phyloP scores from a whole-genome alignment of 2,329 filamentous ascomycete genomes.

The Trichoderma sp. region DNA sequence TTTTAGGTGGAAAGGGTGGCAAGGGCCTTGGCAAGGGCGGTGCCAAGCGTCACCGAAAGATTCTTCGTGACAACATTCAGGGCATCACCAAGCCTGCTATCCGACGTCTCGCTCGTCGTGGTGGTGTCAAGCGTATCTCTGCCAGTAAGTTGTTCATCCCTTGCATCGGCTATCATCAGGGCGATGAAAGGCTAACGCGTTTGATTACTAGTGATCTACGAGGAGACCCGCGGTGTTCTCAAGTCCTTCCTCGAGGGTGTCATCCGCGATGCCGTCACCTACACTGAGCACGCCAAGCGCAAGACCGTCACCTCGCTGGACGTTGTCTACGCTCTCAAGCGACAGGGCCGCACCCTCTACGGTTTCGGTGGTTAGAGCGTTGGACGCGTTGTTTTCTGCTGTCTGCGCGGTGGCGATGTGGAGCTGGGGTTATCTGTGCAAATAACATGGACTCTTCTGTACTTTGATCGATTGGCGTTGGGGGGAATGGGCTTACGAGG shows the following conservation, averaged over 20 bases:
- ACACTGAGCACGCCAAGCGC: slow-evolving; percentile 78
- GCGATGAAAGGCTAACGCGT: slow-evolving; percentile 32
- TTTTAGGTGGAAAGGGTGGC: slow-evolving; percentile 83
- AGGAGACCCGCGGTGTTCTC: slow-evolving; percentile 73
- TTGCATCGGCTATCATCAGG: slow-evolving; percentile 63
- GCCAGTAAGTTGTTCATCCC: slow-evolving; percentile 69
- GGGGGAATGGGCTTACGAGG: slow-evolving; percentile 31
- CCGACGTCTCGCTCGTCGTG: slow-evolving; percentile 96
- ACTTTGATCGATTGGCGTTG: slow-evolving; percentile 33
- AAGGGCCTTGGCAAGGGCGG: slow-evolving; percentile 98
- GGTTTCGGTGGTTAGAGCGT: slow-evolving; percentile 77
- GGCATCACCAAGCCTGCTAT: slow-evolving; percentile 99
- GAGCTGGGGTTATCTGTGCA: slow-evolving; percentile 17
- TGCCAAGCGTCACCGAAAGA: slow-evolving; percentile 99
- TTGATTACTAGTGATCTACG: slow-evolving; percentile 62
- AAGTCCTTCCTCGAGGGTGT: slow-evolving; percentile 77
- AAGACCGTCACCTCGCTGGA: slow-evolving; percentile 73
- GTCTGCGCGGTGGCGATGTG: slow-evolving; percentile 21
- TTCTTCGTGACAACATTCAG: slow-evolving; percentile 99
- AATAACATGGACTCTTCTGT: slow-evolving; percentile 19
- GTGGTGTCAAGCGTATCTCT: slow-evolving; percentile 99
- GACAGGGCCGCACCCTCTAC: slow-evolving; percentile 75
- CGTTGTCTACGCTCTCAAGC: slow-evolving; percentile 66
- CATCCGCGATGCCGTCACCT: slow-evolving; percentile 74
- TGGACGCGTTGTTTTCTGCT: slow-evolving; percentile 16